A percentile compares a stretch with the other conserved stretches of the same genome.
phyloP scores from a whole-genome alignment of 2,329 filamentous ascomycete species.

The Ophiosphaerella narmari region DNA sequence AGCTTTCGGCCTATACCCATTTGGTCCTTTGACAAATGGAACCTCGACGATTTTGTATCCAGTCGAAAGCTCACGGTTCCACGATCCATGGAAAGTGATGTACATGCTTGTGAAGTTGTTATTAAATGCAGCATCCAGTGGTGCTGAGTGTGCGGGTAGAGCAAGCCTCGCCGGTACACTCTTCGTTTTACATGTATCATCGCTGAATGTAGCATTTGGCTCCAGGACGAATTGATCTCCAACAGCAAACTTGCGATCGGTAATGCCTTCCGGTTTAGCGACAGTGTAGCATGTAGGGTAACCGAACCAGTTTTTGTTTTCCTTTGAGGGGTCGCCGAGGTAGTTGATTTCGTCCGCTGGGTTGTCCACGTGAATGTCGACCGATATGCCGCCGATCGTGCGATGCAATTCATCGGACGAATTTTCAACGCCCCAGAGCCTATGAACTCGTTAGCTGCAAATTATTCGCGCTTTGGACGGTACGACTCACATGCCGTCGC shows the following conservation, averaged over 20 bases:
- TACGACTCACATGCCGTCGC: slow-evolving; percentile 54
- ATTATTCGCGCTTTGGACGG: too few relatives aligned
- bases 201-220: slow-evolving; percentile 34
- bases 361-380: slow-evolving; percentile 68
- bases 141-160: slow-evolving; percentile 32
- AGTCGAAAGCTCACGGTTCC: slow-evolving; percentile 26
- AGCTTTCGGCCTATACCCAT: slow-evolving; percentile 17
- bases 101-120: slow-evolving; percentile 28
- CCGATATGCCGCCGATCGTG: slow-evolving; percentile 51
- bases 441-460: neutral
- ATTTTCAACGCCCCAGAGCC: slow-evolving; percentile 66
- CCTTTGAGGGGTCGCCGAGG: slow-evolving; percentile 57
- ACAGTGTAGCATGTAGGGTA: slow-evolving; percentile 71
- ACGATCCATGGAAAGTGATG: slow-evolving; percentile 36
- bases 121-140: slow-evolving; percentile 34
- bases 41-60: slow-evolving; percentile 35
- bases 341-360: slow-evolving; percentile 76
- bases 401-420: slow-evolving; percentile 66
- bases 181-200: slow-evolving; percentile 26
- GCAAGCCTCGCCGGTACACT: slow-evolving; percentile 24
- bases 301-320: slow-evolving; percentile 63
- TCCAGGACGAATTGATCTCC: slow-evolving; percentile 39
- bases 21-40: slow-evolving; percentile 15
- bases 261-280: slow-evolving; percentile 51
- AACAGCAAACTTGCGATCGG: slow-evolving; percentile 23